These are phyloP conservation scores for Trebouxia gelatinosa DNA, from an alignment of 163 green algal genomes.

Conservation along the genomic window DNA sequence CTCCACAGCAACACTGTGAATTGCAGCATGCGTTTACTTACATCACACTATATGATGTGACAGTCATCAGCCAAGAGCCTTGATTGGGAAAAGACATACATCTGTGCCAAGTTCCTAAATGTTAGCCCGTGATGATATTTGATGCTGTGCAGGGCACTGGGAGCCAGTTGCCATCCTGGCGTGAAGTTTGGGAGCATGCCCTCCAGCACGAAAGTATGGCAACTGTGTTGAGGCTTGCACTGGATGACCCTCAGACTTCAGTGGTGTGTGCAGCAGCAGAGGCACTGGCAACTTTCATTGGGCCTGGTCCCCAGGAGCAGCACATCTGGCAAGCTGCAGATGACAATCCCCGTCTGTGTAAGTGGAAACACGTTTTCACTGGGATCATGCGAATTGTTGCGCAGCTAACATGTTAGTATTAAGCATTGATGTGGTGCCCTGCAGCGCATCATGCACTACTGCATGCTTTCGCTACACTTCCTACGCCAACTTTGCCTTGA, in stretches of 20 bases:
- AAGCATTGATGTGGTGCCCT: neutral
- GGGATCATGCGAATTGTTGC: neutral
- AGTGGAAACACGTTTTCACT: neutral
- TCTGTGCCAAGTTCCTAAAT: too few species aligned
- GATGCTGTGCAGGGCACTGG: neutral
- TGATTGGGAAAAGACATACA: too few species aligned
- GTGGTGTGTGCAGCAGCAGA: conserved; percentile 22
- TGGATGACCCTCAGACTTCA: conserved; percentile 10
- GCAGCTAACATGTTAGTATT: neutral
- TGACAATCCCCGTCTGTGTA: neutral
- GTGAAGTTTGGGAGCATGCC: conserved; percentile 1
- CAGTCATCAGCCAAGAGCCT: too few species aligned
- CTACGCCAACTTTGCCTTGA: too few species aligned
- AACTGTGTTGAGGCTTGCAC: conserved; percentile 1
- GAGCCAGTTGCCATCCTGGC: neutral
- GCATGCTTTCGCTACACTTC: too few species aligned
- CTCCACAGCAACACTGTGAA: too few species aligned
- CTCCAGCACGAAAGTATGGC: neutral
- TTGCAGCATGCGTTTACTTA: too few species aligned
- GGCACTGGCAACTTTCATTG: neutral
- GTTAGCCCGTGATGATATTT: too few species aligned
- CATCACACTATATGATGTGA: too few species aligned
- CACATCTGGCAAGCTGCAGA: neutral
- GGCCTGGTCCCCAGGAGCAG: neutral
- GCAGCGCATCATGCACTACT: neutral